Base-by-base conservation (phyloP, 495 filamentous ascomycete genomes). In the Neurospora sp. region DNA sequence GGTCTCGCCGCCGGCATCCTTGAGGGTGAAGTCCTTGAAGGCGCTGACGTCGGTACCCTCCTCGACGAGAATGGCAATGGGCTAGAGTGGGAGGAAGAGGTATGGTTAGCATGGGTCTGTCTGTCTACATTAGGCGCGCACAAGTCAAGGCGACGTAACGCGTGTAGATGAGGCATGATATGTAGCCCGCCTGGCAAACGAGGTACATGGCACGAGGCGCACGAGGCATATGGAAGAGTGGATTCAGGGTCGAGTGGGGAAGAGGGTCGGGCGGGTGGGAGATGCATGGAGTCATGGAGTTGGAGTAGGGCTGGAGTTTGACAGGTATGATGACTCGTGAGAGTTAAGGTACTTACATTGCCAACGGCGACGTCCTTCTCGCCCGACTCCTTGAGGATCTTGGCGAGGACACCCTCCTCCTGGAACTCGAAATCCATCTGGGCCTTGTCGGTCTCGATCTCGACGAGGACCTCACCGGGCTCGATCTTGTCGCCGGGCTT, bases 351-450 rank as follows among this genome's bases (percentile, higher is more conserved):
- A 89, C 94, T 83, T 89, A 99, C 96, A 81, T 93, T 93, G 81
- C 96, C 96, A 78, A 99, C 95, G 44, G 96, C 82, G 75, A 99
- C 88, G 81, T 98, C 96, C 86, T 98, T 98, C 83, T 92, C 94
- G 66, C 96, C 96, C 40, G 90, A 90, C 3, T 97, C 92, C 85
- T 94, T 97, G 82, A 99, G 83, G 74, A 98, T 89, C 89, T 98
- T 98, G 73, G 96, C 96, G 72, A 99, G 85, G 41, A 97, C 87
- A 85, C 96, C 96, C 81, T 99, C 96, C 76, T 99, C 96, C 83
- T 99, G 96, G 83, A 96, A 99, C 83, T 99, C 96, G 79, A 99
- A 99, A 86, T 99, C 96, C 96, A 99, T 99, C 84, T 99, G 96
- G 54, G 96, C 96, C 88, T 99, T 99, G 84, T 99, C 96, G 79